Evolutionary conservation across 495 filamentous ascomycete genomes (phyloP), one percentile per base, ranked within the genome.

Genomic region (Friedmanniomyces simplex): DNA sequence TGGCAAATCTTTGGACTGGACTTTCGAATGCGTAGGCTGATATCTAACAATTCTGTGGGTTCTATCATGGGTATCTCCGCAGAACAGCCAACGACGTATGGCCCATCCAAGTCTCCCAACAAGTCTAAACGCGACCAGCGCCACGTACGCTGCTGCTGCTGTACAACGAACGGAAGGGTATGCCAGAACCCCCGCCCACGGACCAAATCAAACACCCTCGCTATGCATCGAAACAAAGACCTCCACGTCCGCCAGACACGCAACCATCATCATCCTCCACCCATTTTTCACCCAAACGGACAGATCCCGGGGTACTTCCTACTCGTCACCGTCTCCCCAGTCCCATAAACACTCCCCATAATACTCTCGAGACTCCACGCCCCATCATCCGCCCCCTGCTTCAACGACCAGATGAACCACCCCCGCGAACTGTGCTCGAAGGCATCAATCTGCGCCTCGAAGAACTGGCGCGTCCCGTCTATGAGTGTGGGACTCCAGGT

Each of bases 61-160:
- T 49, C 46, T 49, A 49, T 49, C 46, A 3, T 49, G 46, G 46
- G 46, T 49, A 49, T 49, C 46, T 49, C 20, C 46, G 20, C 46
- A 49, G 20, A 16, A 21, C 46, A n/a, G 14, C 41, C 3, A 43
- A 4, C 20, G 16, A 16, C n/a, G n/a, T n/a, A n/a, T n/a, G n/a
- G n/a, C n/a, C n/a, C n/a, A n/a, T n/a, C n/a, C n/a, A n/a, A n/a
- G n/a, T n/a, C n/a, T n/a, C n/a, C n/a, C n/a, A n/a, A n/a, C 13
- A 8, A 47, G 21, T n/a, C 43, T 11, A n/a, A 47, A 47, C 6
- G 43, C 43, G 43, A 47, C 43, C 46, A 25, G 46, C 46, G 46
- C 46, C 25, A 10, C 13, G 46, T 49, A 49, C 46, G 20, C 4
- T 49, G 20, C 46, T 49, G 21, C 20, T 49, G 20, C 46, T 49